phyloP scores from a whole-genome alignment of 2,329 filamentous ascomycete genomes.

The Cadophora sp. region DNA sequence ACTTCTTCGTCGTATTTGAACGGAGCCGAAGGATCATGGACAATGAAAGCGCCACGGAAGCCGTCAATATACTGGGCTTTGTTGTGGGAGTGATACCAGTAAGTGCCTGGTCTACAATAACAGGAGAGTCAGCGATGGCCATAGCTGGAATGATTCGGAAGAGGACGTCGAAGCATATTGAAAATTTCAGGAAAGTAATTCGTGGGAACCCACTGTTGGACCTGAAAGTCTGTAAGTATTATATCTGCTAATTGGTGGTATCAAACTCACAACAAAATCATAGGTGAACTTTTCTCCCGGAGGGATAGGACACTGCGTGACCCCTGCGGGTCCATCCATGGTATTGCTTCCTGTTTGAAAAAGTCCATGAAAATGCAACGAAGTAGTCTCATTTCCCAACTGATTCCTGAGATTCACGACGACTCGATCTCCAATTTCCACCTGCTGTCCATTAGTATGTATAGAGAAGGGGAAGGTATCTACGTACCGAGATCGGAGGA shows the following conservation, averaged over 20 bases:
- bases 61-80: conserved; percentile 54
- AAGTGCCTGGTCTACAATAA: conserved; percentile 52
- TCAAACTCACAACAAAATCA: conserved; percentile 45
- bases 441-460: conserved; percentile 40
- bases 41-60: conserved; percentile 64
- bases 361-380: conserved; percentile 64
- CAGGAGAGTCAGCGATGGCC: too few relatives aligned
- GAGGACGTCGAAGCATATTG: too few relatives aligned
- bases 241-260: not conserved
- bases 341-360: conserved; percentile 57
- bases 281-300: conserved; percentile 41
- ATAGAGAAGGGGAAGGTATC: not conserved
- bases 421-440: conserved; percentile 55
- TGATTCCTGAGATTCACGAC: conserved; percentile 57
- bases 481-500: conserved; percentile 50
- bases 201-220: too few relatives aligned
- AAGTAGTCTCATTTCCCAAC: conserved; percentile 57
- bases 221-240: conserved; percentile 7
- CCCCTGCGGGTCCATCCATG: conserved; percentile 64
- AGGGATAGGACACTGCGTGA: conserved; percentile 47
- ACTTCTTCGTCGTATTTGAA: conserved; percentile 66
- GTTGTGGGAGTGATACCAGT: conserved; percentile 69
- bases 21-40: conserved; percentile 63
- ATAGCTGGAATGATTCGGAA: too few relatives aligned
- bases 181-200: too few relatives aligned